These are phyloP conservation scores for Wallacemonas sp. DNA, from an alignment of 208 protist genomes.

Conservation along the genomic window DNA sequence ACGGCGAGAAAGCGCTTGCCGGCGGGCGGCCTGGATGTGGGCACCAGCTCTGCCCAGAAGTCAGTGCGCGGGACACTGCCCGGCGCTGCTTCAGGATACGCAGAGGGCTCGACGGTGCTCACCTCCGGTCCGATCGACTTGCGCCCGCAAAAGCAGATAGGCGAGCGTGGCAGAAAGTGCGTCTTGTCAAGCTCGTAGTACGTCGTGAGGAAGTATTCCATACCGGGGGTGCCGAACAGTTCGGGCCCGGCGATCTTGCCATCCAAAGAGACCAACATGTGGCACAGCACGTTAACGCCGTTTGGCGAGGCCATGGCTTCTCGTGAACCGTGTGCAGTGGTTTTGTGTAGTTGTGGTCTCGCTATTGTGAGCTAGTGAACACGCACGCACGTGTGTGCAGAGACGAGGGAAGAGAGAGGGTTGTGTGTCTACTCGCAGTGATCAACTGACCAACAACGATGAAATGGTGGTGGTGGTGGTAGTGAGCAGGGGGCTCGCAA, in stretches of 20 bases:
- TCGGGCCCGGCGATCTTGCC: conserved; percentile 6
- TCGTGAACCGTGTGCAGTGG: too few species aligned
- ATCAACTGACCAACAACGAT: background rate
- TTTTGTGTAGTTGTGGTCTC: background rate
- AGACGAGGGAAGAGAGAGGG: conserved; percentile 4
- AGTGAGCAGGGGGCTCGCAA: too few species aligned
- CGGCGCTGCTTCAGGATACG: background rate
- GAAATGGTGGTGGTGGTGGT: too few species aligned
- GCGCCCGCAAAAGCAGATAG: conserved; percentile 14
- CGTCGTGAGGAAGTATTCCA: background rate
- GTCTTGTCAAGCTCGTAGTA: conserved; percentile 7
- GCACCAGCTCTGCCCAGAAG: conserved; percentile 2
- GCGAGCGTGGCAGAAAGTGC: conserved; percentile 9
- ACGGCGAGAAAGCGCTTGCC: conserved; percentile 18
- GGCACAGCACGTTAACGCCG: background rate
- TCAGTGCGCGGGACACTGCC: conserved; percentile 8
- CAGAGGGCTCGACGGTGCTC: background rate
- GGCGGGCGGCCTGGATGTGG: background rate
- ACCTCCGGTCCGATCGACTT: conserved; percentile 7
- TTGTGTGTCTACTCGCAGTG: too few species aligned
- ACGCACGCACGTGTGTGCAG: too few species aligned
- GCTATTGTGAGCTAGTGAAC: too few species aligned
- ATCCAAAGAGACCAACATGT: conserved; percentile 6
- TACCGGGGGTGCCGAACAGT: background rate
- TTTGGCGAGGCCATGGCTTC: background rate